Percentiles rank a stretch among this genome's conserved stretches.
phyloP scores from a whole-genome alignment of 495 filamentous ascomycete genomes.

The Sphaerosporella brunnea region DNA sequence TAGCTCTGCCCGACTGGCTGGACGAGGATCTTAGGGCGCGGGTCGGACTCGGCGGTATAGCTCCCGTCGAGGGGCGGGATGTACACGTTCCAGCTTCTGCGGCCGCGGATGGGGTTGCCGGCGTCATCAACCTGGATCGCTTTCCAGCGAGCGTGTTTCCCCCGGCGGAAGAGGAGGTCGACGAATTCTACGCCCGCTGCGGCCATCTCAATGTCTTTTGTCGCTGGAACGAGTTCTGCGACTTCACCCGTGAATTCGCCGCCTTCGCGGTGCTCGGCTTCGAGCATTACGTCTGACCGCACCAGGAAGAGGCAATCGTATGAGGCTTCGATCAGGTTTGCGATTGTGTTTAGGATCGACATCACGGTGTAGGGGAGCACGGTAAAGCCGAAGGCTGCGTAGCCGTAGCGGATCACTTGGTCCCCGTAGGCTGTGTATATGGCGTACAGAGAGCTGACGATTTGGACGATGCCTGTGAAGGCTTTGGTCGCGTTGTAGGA shows the following conservation, averaged over 20 bases:
- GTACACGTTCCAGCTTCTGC: conserved; percentile 2
- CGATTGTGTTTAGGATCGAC: conserved; percentile 47
- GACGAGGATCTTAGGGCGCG: conserved; percentile 2
- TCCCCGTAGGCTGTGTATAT: conserved; percentile 28
- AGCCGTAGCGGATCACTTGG: conserved; percentile 30
- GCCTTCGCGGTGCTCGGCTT: conserved; percentile 25
- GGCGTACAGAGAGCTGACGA: conserved; percentile 27
- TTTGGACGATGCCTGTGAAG: conserved; percentile 29
- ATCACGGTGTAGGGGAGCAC: conserved; percentile 45
- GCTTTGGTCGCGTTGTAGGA: conserved; percentile 26
- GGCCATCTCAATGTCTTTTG: conserved; percentile 1
- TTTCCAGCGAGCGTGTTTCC: conserved; percentile 1
- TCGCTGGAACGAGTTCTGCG: conserved; percentile 17
- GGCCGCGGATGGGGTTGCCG: neutral
- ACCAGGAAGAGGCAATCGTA: conserved; percentile 31
- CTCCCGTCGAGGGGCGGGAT: conserved; percentile 5
- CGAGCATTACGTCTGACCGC: conserved; percentile 30
- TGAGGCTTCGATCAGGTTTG: conserved; percentile 26
- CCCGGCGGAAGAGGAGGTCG: conserved; percentile 21
- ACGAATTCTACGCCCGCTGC: conserved; percentile 5
- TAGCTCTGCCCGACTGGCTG: conserved; percentile 5
- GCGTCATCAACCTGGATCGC: conserved; percentile 1
- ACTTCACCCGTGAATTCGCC: conserved; percentile 28
- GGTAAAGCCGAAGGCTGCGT: conserved; percentile 33
- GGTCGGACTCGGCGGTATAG: conserved; percentile 3